Evolutionary conservation across 2,329 filamentous ascomycete genomes (phyloP).

Genomic region (Talaromyces albobiverticillius): DNA sequence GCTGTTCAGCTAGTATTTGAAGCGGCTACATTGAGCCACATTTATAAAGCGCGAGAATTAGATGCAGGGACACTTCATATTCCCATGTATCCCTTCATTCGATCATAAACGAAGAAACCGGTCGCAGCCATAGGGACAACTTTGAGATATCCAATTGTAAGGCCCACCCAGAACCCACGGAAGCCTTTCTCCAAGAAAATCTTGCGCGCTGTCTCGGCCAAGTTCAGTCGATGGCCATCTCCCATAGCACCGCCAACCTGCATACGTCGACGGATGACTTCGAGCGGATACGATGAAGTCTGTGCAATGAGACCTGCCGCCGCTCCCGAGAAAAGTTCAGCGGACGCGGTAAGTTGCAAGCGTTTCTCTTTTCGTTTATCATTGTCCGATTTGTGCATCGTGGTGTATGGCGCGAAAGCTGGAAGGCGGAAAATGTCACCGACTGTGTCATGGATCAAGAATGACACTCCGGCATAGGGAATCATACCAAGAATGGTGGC

Average conservation of each 20-base stretch:
- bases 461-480: conserved; percentile 92
- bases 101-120: conserved; percentile 66
- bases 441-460: conserved; percentile 88
- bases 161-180: conserved; percentile 83
- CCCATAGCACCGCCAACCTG: conserved; percentile 94
- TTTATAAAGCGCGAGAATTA: neutral
- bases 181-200: conserved; percentile 75
- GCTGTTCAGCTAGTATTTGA: neutral
- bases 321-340: conserved; percentile 80
- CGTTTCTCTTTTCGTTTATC: conserved; percentile 54
- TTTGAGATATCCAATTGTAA: conserved; percentile 94
- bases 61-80: too few relatives aligned
- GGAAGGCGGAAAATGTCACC: conserved; percentile 78
- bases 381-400: conserved; percentile 59
- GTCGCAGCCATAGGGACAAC: conserved; percentile 83
- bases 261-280: conserved; percentile 90
- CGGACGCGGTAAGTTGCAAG: conserved; percentile 74
- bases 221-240: conserved; percentile 74
- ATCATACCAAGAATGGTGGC: conserved; percentile 93
- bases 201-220: conserved; percentile 72
- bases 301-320: conserved; percentile 86
- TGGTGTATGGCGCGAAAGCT: conserved; percentile 68
- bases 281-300: conserved; percentile 87
- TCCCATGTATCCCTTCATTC: conserved; percentile 62
- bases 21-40: neutral